Conservation (phyloP, 176 grass and related monocot species). For the Secale cereale region DNA sequence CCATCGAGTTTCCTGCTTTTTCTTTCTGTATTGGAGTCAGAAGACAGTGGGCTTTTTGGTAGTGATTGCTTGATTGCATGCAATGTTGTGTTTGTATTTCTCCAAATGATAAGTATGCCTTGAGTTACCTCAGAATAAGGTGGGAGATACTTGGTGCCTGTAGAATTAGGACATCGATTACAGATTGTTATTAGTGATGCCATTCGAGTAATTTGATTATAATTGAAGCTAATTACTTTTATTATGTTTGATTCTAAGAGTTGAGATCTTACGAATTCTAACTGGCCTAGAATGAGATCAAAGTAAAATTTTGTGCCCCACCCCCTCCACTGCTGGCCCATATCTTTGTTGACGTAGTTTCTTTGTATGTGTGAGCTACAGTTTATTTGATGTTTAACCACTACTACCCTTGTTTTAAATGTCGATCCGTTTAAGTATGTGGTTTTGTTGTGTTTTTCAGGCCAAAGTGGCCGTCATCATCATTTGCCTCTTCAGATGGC, state of each 20-base stretch:
- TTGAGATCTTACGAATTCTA: slow-evolving; percentile 19
- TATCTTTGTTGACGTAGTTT: slow-evolving; percentile 10
- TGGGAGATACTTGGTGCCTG: neutral
- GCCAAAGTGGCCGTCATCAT: slow-evolving; percentile 98
- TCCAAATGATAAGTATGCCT: neutral
- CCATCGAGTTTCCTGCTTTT: neutral
- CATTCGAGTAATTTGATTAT: slow-evolving; percentile 2
- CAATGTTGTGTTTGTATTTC: neutral
- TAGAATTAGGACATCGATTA: slow-evolving; percentile 7
- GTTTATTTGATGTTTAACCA: slow-evolving; percentile 28
- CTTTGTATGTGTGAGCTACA: slow-evolving; percentile 7
- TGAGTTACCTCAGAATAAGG: neutral
- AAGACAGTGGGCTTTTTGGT: neutral
- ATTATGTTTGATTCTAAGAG: neutral
- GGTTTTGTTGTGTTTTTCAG: slow-evolving; percentile 52
- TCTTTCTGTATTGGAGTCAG: neutral
- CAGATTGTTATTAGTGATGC: neutral
- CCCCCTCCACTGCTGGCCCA: neutral
- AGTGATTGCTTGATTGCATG: neutral
- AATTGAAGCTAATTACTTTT: neutral
- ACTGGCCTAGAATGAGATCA: neutral
- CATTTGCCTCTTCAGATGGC: slow-evolving; percentile 93
- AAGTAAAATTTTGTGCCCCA: neutral
- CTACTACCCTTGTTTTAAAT: slow-evolving; percentile 9
- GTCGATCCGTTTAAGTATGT: neutral